Evolutionary conservation across 2,329 filamentous ascomycete species (phyloP), one percentile per base, ranked within the genome.

Genomic region (Ophiostoma populinum): DNA sequence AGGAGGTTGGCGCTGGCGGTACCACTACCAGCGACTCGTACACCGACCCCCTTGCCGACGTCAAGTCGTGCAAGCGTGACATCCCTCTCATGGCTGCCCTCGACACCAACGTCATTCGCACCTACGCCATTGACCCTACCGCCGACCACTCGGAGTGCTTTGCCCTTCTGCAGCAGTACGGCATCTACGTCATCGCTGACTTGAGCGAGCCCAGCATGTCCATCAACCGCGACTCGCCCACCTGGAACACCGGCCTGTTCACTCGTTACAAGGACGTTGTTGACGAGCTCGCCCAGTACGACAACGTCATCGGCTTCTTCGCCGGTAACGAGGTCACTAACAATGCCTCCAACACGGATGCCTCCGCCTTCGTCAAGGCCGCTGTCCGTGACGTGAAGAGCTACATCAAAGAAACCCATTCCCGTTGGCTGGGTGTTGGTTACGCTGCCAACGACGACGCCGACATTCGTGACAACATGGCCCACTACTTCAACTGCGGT

Each of bases 291-390:
- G 65, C 69, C 47, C 66, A 80, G 53, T 95, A 92, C 67, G 68
- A 71, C 57, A 98, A 98, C 61, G 76, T 82, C 34, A 75, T 98
- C 44, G 90, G 90, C 49, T 98, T 95, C 76, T 95, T 98, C 56
- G 87, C 86, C 47, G 90, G 90, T 54, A 98, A 98, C 61, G 90
- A 98, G 62, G 90, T 98, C 42, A 78, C 83, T 48, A 92, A 94
- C 66, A 70, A 75, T 49, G 65, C 67, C 47, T 86, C 77, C 68
- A 94, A 93, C 70, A 95, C 87, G 34, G 62, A 70, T 42, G 82
- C 87, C 34, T 90, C 82, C 42, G 85, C 87, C 46, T 98, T 80
- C 55, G 90, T 98, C 60, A 98, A 95, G 72, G 90, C 87, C 42
- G 86, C 90, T 43, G 85, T 95, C 44, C 86, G 90, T 52, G 90